These are phyloP conservation scores for Echria macrotheca DNA, from an alignment of 495 filamentous ascomycete genomes.

Conservation along the genomic window DNA sequence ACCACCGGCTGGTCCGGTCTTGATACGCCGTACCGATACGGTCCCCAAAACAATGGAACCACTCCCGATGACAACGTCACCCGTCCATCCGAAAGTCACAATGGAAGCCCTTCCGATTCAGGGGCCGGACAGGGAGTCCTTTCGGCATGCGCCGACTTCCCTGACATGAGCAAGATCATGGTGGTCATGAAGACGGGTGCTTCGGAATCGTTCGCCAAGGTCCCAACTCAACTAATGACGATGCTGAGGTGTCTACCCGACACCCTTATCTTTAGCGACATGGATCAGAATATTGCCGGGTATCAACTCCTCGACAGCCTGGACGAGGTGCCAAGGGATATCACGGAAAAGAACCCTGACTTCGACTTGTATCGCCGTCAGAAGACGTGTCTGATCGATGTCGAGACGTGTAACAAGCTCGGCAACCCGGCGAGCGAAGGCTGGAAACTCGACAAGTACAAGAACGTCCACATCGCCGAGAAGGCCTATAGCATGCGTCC, in stretches of 20 bases:
- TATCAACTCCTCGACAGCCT: conserved; percentile 50
- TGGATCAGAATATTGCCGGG: conserved; percentile 45
- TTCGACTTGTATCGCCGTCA: conserved; percentile 52
- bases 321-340: conserved; percentile 34
- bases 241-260: conserved; percentile 46
- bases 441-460: conserved; percentile 46
- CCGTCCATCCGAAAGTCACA: too few species aligned
- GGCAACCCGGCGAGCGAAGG: conserved; percentile 35
- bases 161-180: conserved; percentile 35
- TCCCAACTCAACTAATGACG: conserved; percentile 53
- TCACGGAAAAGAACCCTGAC: conserved; percentile 37
- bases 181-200: conserved; percentile 56
- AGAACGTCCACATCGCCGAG: conserved; percentile 42
- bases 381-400: conserved; percentile 35
- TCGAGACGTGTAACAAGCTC: conserved; percentile 36
- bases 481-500: conserved; percentile 39
- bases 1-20: too few species aligned
- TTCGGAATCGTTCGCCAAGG: conserved; percentile 44
- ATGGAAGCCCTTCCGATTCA: too few species aligned
- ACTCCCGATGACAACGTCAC: too few species aligned
- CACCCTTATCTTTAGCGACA: conserved; percentile 55
- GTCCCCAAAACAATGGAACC: too few species aligned
- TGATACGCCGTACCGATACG: too few species aligned
- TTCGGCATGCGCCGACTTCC: conserved; percentile 29
- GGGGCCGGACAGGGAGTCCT: too few species aligned